Evolutionary conservation across 2,329 filamentous ascomycete species (phyloP), one percentile per base, ranked within the genome.

Genomic region (Plectosphaerella sp.): DNA sequence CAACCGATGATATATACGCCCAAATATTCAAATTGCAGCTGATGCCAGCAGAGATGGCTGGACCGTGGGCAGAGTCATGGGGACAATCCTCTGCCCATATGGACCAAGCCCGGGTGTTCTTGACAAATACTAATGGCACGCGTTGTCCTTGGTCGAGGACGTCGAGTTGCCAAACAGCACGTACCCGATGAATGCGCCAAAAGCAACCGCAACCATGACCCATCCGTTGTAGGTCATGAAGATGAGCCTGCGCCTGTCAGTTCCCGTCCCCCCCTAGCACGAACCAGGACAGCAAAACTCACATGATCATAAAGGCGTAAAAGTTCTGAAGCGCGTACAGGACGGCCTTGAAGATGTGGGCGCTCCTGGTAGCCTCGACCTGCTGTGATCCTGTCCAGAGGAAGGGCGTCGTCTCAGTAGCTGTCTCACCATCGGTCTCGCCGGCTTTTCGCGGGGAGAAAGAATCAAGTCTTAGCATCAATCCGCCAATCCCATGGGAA

Each of bases 191-290:
- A 95, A 96, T 0, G 93, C 92, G 15, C 94, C 94, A 10, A 95
- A 75, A 1, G 88, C 88, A 15, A 97, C 92, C 3, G 93, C 83
- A 59, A 96, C 72, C 94, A 99, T 99, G 60, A 99, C 86, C 86
- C 89, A 96, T 52, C 94, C 94, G 64, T 99, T 99, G 74, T 99
- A 99, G n/a, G 94, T 99, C 94, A 99, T 99, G 72, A 99, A 99
- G 20, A 99, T 74, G 55, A 99, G 78, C 94, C 93, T 97, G 20
- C 8, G 22, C 7, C 4, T 28, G 53, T 58, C 45, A 57, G 49
- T 18, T 12, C 11, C 25, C 25, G 5, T 9, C 25, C 11, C 11
- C 28, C 18, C 22, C 12, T 20, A 15, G 12, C 24, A 14, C 35
- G 15, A 5, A 37, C 3, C 14, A 9, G 14, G 15, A 25, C 15